Conservation (phyloP, 2,329 filamentous ascomycete species). For the Colletotrichum caudatum region DNA sequence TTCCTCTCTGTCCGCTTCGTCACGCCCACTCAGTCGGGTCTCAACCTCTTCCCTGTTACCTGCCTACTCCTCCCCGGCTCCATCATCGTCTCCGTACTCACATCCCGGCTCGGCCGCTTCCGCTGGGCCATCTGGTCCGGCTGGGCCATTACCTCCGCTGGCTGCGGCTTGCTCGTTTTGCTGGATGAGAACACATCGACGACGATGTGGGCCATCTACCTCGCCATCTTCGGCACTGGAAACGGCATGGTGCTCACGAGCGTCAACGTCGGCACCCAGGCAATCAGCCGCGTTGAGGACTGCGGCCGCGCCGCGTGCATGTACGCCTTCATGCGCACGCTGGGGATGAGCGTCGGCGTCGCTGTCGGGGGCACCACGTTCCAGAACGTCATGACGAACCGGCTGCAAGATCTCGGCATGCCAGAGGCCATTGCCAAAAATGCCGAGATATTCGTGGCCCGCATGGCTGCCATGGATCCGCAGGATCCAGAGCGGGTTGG, state of each 20-base stretch:
- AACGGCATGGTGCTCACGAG: slow-evolving; percentile 37
- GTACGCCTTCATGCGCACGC: slow-evolving; percentile 53
- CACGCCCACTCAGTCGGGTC: background rate
- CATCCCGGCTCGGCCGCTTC: background rate
- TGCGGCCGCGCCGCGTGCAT: slow-evolving; percentile 51
- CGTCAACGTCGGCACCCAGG: slow-evolving; percentile 51
- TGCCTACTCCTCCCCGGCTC: background rate
- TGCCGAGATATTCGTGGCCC: background rate
- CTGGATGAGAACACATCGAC: background rate
- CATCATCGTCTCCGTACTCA: background rate
- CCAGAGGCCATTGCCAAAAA: background rate
- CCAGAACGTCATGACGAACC: slow-evolving; percentile 47
- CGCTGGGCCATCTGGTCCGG: slow-evolving; percentile 15
- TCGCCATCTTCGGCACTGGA: slow-evolving; percentile 3
- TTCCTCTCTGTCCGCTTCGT: background rate
- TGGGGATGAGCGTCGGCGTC: slow-evolving; percentile 60
- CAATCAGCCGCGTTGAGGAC: slow-evolving; percentile 50
- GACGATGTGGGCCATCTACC: background rate
- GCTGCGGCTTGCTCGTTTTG: slow-evolving; percentile 2
- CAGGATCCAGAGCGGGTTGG: background rate
- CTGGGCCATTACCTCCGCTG: slow-evolving; percentile 10
- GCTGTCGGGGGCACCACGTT: slow-evolving; percentile 55
- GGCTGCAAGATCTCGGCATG: background rate
- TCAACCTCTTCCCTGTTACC: background rate
- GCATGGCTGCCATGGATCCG: slow-evolving; percentile 2